Conservation (phyloP, 768 basidiomycete species). For the Lactarius hengduanensis region DNA sequence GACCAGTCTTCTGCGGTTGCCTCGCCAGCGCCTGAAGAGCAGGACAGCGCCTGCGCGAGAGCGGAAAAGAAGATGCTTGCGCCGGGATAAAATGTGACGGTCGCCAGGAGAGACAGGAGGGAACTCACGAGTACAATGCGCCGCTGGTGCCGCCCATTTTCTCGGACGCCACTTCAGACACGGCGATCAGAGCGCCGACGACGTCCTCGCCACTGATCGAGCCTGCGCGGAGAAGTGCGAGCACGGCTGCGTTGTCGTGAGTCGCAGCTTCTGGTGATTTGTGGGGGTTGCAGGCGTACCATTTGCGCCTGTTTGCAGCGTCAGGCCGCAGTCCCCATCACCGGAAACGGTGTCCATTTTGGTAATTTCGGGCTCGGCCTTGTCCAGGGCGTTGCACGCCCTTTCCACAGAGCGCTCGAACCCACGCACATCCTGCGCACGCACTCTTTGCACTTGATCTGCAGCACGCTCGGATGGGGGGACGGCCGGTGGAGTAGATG, state of each 20-base stretch:
- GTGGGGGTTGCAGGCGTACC: slow-evolving; percentile 42
- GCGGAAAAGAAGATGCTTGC: slow-evolving; percentile 87
- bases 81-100: neutral
- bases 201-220: slow-evolving; percentile 63
- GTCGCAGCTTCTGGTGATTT: slow-evolving; percentile 8
- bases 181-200: slow-evolving; percentile 58
- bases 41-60: slow-evolving; percentile 70
- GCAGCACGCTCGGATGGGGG: slow-evolving; percentile 18
- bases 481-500: slow-evolving; percentile 12
- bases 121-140: slow-evolving; percentile 81
- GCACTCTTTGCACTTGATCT: slow-evolving; percentile 31
- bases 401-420: slow-evolving; percentile 57
- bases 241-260: slow-evolving; percentile 46
- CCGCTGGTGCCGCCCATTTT: slow-evolving; percentile 92
- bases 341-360: slow-evolving; percentile 88
- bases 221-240: slow-evolving; percentile 54
- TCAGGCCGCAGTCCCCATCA: slow-evolving; percentile 79
- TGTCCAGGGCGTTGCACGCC: slow-evolving; percentile 65
- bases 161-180: slow-evolving; percentile 76
- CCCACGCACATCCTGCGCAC: slow-evolving; percentile 43
- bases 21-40: slow-evolving; percentile 36
- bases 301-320: slow-evolving; percentile 71
- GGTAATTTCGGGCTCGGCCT: slow-evolving; percentile 87
- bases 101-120: neutral
- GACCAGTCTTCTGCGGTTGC: slow-evolving; percentile 61